Evolutionary conservation across 1,284 basidiomycete species (phyloP).

Genomic region (Puccinia triticina): DNA sequence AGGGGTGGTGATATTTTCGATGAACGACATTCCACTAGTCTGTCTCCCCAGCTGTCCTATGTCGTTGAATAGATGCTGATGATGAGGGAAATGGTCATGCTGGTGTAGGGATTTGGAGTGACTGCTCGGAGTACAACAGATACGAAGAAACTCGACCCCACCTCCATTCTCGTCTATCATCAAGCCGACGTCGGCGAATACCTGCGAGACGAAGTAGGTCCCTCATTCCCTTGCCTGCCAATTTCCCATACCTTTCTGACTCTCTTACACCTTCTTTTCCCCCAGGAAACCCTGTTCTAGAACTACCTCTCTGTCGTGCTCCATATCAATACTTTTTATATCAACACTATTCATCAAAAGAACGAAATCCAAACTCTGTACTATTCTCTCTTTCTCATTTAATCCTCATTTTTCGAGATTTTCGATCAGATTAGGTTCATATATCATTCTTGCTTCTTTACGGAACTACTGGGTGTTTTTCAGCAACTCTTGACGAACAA

Average conservation of each 20-base stretch:
- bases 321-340: too few relatives aligned
- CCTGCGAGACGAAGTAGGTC: constrained; percentile 80
- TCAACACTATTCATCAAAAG: too few relatives aligned
- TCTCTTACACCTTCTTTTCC: not conserved
- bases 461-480: too few relatives aligned
- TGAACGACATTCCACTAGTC: constrained; percentile 89
- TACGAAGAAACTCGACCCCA: constrained; percentile 96
- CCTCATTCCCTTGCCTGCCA: not conserved
- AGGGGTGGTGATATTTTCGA: constrained; percentile 93
- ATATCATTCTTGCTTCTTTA: too few relatives aligned
- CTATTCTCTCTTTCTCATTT: too few relatives aligned
- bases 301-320: not conserved
- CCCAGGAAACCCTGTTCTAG: not conserved
- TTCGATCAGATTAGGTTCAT: too few relatives aligned
- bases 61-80: not conserved
- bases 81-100: not conserved
- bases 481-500: too few relatives aligned
- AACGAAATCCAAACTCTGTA: not conserved
- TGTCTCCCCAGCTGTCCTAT: constrained; percentile 55
- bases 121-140: constrained; percentile 94
- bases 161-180: constrained; percentile 96
- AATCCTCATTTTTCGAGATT: too few relatives aligned
- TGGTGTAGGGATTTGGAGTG: constrained; percentile 86
- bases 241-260: not conserved
- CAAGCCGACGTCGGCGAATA: constrained; percentile 99